Evolutionary conservation across 139 green algal genomes (phyloP).

Genomic region (Auxenochlorella pyrenoidosa): DNA sequence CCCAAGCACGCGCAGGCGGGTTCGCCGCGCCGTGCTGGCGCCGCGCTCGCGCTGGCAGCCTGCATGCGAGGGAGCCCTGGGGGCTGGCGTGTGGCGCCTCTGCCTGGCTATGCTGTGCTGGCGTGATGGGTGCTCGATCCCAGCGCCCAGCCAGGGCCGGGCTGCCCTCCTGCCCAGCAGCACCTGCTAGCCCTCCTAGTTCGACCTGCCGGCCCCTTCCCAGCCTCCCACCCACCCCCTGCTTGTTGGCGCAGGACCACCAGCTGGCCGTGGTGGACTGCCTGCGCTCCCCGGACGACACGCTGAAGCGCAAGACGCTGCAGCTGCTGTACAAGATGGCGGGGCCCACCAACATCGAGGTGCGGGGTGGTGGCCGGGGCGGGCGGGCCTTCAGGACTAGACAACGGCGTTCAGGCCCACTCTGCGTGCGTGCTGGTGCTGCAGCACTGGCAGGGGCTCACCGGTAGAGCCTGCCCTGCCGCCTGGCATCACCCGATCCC

Average conservation of each 20-base stretch:
- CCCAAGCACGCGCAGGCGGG: conserved; percentile 67
- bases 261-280: conserved; percentile 98
- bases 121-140: not conserved
- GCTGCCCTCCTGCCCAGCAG: not conserved
- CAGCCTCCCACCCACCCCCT: not conserved
- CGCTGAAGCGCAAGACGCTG: conserved; percentile 95
- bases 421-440: too few relatives aligned
- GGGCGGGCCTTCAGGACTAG: not conserved
- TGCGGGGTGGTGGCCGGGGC: conserved; percentile 4
- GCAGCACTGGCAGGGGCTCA: too few relatives aligned
- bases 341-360: conserved; percentile 91
- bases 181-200: not conserved
- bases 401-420: too few relatives aligned
- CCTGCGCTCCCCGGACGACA: conserved; percentile 95
- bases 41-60: too few relatives aligned
- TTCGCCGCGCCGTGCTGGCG: too few relatives aligned
- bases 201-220: not conserved
- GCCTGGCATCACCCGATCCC: too few relatives aligned
- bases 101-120: too few relatives aligned
- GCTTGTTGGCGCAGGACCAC: conserved; percentile 61
- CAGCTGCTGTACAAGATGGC: conserved; percentile 98
- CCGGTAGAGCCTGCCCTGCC: too few relatives aligned
- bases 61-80: too few relatives aligned
- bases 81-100: too few relatives aligned
- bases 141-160: too few relatives aligned